phyloP scores from a whole-genome alignment of 2,329 filamentous ascomycete genomes.

The Eurotiales sp. region DNA sequence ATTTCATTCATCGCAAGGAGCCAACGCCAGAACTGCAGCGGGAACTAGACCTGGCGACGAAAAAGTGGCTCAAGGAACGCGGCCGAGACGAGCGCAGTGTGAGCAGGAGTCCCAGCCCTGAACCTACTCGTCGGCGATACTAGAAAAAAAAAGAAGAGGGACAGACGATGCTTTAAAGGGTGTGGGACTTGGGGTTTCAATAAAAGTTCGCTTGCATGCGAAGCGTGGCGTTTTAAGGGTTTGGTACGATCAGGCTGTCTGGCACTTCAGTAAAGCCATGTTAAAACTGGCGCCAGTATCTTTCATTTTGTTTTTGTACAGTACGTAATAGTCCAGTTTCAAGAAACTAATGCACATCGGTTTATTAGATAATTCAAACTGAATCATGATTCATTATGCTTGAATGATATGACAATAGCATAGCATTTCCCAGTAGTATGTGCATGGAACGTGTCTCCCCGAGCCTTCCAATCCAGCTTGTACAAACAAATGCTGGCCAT shows the following conservation, averaged over 20 bases:
- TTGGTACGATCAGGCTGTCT: conserved; percentile 3
- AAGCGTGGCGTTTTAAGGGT: conserved; percentile 13
- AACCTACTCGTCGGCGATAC: conserved; percentile 70
- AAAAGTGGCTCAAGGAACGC: conserved; percentile 89
- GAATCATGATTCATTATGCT: conserved; percentile 10
- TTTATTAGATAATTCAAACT: neutral
- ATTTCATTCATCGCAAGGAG: conserved; percentile 98
- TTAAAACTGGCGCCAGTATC: conserved; percentile 1
- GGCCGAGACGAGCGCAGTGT: conserved; percentile 81
- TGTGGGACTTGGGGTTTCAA: neutral
- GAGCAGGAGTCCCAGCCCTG: conserved; percentile 78
- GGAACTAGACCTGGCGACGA: conserved; percentile 81
- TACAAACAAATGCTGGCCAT: conserved; percentile 7
- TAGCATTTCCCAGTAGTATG: conserved; percentile 9
- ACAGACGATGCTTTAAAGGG: neutral
- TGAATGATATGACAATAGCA: neutral
- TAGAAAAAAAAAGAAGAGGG: conserved; percentile 33
- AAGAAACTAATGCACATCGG: conserved; percentile 5
- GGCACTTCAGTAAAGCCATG: conserved; percentile 7
- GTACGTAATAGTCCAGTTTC: conserved; percentile 13
- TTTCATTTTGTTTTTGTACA: neutral
- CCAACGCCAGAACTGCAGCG: conserved; percentile 82
- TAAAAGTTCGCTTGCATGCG: conserved; percentile 3
- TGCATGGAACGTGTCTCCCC: conserved; percentile 10
- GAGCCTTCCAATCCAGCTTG: conserved; percentile 7